phyloP scores from a whole-genome alignment of 345 rosid species.

The Populus alba region DNA sequence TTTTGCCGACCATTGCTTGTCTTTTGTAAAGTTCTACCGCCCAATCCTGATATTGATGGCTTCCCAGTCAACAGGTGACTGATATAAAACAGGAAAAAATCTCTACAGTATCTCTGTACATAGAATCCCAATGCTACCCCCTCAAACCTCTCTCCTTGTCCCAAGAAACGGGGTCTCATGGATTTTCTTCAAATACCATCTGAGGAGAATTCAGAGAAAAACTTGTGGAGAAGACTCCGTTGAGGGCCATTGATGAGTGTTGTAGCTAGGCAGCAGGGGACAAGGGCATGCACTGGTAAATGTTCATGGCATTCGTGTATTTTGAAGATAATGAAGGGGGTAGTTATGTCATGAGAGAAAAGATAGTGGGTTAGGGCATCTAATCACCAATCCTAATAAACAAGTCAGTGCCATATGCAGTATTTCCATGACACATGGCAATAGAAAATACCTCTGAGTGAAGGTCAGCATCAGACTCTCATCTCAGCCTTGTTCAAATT shows the following conservation, averaged over 20 bases:
- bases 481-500: constrained; percentile 28
- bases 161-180: not conserved
- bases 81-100: not conserved
- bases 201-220: not conserved
- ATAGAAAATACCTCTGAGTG: constrained; percentile 15
- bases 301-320: too few relatives aligned
- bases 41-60: not conserved
- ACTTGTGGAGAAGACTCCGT: too few relatives aligned
- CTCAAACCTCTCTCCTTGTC: not conserved
- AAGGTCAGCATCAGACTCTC: constrained; percentile 30
- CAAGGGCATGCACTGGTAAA: too few relatives aligned
- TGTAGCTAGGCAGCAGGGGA: not conserved
- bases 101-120: not conserved
- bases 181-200: not conserved
- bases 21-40: constrained; percentile 27
- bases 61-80: not conserved
- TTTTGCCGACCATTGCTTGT: constrained; percentile 31
- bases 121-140: not conserved
- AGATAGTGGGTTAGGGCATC: not conserved
- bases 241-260: not conserved
- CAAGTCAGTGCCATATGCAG: not conserved
- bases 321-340: not conserved
- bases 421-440: not conserved
- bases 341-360: not conserved
- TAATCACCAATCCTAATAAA: constrained; percentile 6